Evolutionary conservation across 305 asterid genomes (phyloP).

Genomic region (Euphrasia arctica): DNA sequence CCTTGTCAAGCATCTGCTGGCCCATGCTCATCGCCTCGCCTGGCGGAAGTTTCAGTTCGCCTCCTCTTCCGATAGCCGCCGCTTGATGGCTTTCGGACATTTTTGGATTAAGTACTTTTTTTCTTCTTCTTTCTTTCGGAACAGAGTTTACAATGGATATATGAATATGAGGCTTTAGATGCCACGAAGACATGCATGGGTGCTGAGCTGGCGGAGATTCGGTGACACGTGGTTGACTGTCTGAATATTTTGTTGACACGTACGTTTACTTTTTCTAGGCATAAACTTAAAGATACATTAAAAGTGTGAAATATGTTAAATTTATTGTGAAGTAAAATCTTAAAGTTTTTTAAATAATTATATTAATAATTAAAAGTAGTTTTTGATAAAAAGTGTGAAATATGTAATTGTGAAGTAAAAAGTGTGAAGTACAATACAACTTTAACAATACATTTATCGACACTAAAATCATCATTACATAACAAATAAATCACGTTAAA

Average conservation of each 20-base stretch:
- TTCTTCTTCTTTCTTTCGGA: not conserved
- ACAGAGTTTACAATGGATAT: not conserved
- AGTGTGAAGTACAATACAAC: no score
- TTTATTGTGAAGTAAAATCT: no score
- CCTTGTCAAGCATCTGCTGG: slow-evolving; percentile 63
- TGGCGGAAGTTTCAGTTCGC: slow-evolving; percentile 41
- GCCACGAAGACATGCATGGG: slow-evolving; percentile 23
- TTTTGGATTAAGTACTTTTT: no score
- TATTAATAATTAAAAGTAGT: no score
- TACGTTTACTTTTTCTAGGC: slow-evolving; percentile 1
- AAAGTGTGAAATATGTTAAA: no score
- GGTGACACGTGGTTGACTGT: slow-evolving; percentile 26
- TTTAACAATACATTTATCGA: no score
- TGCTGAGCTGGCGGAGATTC: slow-evolving; percentile 20
- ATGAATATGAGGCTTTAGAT: not conserved
- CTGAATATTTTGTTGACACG: slow-evolving; percentile 24
- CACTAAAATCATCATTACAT: no score
- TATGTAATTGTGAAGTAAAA: no score
- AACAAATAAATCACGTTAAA: no score
- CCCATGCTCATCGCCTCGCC: slow-evolving; percentile 57
- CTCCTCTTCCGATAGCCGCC: slow-evolving; percentile 31
- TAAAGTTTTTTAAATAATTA: no score
- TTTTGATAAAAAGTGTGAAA: no score
- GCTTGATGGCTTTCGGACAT: slow-evolving; percentile 41
- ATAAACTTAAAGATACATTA: no score